Conservation (phyloP, 2,329 filamentous ascomycete species). For the Aaosphaeria arxii region DNA sequence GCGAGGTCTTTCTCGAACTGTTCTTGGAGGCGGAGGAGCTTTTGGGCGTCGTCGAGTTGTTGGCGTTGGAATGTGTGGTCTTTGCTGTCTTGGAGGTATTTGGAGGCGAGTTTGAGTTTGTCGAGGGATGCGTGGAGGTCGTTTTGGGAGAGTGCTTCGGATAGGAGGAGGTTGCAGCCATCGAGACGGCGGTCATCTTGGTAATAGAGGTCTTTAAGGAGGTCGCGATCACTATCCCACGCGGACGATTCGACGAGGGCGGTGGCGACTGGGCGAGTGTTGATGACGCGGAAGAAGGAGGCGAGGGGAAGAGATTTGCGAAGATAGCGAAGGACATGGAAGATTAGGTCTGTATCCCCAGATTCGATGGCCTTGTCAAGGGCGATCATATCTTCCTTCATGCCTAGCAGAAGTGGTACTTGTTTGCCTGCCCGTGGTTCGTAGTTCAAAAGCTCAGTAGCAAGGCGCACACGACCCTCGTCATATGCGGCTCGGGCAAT, state of each 20-base stretch:
- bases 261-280: constrained; percentile 77
- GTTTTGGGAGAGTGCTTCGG: constrained; percentile 74
- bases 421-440: constrained; percentile 94
- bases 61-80: constrained; percentile 73
- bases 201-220: constrained; percentile 96
- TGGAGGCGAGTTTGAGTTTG: constrained; percentile 83
- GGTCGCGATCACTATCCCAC: constrained; percentile 69
- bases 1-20: constrained; percentile 78
- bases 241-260: constrained; percentile 87
- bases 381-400: constrained; percentile 94
- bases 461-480: constrained; percentile 83
- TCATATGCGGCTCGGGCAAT: constrained; percentile 93
- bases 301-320: constrained; percentile 89
- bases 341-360: constrained; percentile 90
- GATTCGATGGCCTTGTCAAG: constrained; percentile 96
- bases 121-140: constrained; percentile 70
- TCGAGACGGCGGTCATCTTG: constrained; percentile 91
- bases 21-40: constrained; percentile 82
- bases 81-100: constrained; percentile 78
- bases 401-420: constrained; percentile 85
- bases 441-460: constrained; percentile 87
- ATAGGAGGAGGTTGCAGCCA: constrained; percentile 81
- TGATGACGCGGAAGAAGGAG: constrained; percentile 89
- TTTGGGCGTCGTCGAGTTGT: constrained; percentile 74
- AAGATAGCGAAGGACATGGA: constrained; percentile 80